Percentiles rank a stretch among this genome's conserved stretches.
phyloP scores from a whole-genome alignment of 805 yeast genomes.

The Zygosaccharomyces kombuchaensis region DNA sequence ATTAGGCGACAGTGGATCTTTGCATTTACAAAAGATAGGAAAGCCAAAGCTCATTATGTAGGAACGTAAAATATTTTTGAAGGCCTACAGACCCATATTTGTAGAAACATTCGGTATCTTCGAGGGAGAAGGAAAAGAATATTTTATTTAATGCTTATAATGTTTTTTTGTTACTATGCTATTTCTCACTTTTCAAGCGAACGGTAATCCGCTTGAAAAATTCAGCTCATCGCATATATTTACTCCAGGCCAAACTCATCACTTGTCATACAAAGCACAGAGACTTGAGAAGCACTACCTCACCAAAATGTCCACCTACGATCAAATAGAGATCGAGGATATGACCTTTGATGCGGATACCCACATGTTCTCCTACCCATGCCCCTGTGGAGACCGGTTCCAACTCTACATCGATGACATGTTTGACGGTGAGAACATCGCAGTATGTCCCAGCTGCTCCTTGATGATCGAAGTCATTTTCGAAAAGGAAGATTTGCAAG shows the following conservation, averaged over 20 bases:
- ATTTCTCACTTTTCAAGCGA: background rate
- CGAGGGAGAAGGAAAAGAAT: no score
- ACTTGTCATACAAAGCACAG: background rate
- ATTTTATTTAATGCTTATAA: no score
- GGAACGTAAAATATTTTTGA: no score
- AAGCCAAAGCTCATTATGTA: no score
- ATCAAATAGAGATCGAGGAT: constrained; percentile 95
- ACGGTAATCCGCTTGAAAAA: background rate
- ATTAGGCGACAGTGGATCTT: no score
- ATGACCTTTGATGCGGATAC: constrained; percentile 84
- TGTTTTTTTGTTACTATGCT: background rate
- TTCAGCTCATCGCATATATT: constrained; percentile 8
- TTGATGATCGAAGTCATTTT: constrained; percentile 88
- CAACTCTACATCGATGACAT: constrained; percentile 82
- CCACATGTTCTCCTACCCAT: constrained; percentile 85
- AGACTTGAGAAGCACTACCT: background rate
- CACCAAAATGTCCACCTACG: constrained; percentile 61
- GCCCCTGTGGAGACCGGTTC: constrained; percentile 97
- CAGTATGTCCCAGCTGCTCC: constrained; percentile 95
- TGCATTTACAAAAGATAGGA: no score
- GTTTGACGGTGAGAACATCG: constrained; percentile 86
- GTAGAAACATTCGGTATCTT: no score
- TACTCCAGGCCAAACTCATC: background rate
- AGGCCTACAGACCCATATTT: no score
- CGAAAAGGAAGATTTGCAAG: constrained; percentile 53